A percentile compares a stretch with the other conserved stretches of the same genome.
Evolutionary conservation across 768 basidiomycete genomes (phyloP).

Genomic region (Termitomyces sp.): DNA sequence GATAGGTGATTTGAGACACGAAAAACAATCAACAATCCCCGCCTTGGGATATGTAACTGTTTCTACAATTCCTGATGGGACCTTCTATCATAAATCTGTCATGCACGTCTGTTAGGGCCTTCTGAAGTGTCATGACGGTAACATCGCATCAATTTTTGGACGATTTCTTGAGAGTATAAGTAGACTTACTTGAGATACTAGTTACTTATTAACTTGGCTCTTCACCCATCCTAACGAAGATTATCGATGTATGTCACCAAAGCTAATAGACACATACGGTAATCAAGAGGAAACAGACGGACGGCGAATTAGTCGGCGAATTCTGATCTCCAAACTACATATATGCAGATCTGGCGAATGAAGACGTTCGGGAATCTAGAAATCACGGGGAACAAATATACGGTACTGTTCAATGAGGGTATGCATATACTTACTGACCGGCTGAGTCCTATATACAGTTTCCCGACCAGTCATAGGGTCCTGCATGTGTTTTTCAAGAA

Average conservation of each 20-base stretch:
- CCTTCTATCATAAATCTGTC: constrained; percentile 29
- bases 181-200: not conserved
- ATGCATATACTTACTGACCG: constrained; percentile 21
- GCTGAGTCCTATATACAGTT: constrained; percentile 37
- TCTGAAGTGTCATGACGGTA: constrained; percentile 34
- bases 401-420: not conserved
- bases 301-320: constrained; percentile 34
- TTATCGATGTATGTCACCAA: constrained; percentile 18
- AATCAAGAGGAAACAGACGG: not conserved
- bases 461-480: constrained; percentile 31
- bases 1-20: not conserved
- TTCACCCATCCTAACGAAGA: constrained; percentile 37
- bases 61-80: constrained; percentile 36
- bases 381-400: constrained; percentile 20
- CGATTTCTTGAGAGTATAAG: not conserved
- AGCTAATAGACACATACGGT: not conserved
- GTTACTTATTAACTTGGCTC: constrained; percentile 40
- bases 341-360: constrained; percentile 26
- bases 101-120: constrained; percentile 32
- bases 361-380: constrained; percentile 23
- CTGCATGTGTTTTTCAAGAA: constrained; percentile 34
- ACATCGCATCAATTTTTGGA: constrained; percentile 40
- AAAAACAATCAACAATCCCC: not conserved
- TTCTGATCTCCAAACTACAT: constrained; percentile 32
- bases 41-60: constrained; percentile 29